Evolutionary conservation across 495 filamentous ascomycete species (phyloP).

Genomic region (Mytilinidion resinicola): DNA sequence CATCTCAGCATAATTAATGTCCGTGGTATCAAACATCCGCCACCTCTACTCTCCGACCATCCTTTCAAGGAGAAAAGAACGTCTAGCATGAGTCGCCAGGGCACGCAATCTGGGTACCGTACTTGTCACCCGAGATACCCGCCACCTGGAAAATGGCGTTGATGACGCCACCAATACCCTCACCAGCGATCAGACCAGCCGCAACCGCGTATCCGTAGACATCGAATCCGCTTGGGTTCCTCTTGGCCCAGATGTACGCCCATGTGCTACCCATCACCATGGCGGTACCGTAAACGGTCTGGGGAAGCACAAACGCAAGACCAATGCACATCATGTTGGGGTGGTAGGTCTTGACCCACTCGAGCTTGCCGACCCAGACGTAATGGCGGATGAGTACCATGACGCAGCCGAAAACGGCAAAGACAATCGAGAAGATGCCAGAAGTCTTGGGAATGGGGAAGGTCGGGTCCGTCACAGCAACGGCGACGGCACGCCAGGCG

Average conservation of each 20-base stretch:
- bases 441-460: conserved; percentile 52
- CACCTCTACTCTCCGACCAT: too few relatives aligned
- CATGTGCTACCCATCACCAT: conserved; percentile 52
- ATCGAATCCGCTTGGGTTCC: conserved; percentile 49
- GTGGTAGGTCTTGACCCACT: conserved; percentile 52
- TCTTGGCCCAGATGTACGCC: conserved; percentile 55
- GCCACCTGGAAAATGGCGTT: conserved; percentile 51
- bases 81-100: conserved; percentile 38
- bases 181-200: conserved; percentile 62
- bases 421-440: conserved; percentile 52
- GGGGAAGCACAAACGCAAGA: conserved; percentile 57
- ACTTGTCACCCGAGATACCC: conserved; percentile 41
- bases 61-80: not conserved
- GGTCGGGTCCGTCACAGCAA: conserved; percentile 55
- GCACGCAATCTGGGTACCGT: conserved; percentile 47
- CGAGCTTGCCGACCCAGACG: conserved; percentile 48
- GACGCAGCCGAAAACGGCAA: conserved; percentile 44
- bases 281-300: conserved; percentile 50
- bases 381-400: conserved; percentile 53
- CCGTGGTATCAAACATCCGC: too few relatives aligned
- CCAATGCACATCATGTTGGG: conserved; percentile 65
- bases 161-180: conserved; percentile 60
- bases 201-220: conserved; percentile 60
- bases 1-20: too few relatives aligned
- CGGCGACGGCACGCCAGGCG: conserved; percentile 59